Base-by-base conservation (phyloP, 2,329 filamentous ascomycete genomes). In the Aspergillus ochraceus region DNA sequence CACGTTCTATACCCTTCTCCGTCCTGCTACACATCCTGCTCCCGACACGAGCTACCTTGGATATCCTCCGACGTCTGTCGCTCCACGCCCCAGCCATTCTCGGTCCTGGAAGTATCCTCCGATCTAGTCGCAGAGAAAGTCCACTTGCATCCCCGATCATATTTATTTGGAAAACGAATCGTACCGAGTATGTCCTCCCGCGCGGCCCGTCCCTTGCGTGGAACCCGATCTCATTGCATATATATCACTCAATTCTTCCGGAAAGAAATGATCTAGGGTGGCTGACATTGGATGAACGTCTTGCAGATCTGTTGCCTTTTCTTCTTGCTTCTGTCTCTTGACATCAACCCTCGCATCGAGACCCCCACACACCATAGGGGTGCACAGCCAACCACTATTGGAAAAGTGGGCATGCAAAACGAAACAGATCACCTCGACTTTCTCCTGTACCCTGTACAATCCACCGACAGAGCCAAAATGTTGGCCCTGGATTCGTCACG, bases 401-500 rank as follows among this genome's bases (percentile, higher is more conserved):
- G 57, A 51, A 42, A 52, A 50, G 55, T 54, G 60, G 57, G 58
- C 58, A 68, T 68, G 68, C 64, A 67, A 60, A 63, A 32, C 52
- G 65, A 64, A 49, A 49, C 24, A 17, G 55, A 57, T n/a, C 58
- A 57, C 29, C 26, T 60, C 52, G 66, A 70, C 39, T 70, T 69
- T 51, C 60, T 67, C 52, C 62, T 68, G 14, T 69, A 62, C 39
- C 62, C 62, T 49, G 45, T 58, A 12, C 59, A 60, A 57, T 54
- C 53, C 45, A 52, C 52, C 39, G 32, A 58, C 59, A 51, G 61
- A 36, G 45, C 50, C 64, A 60, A 58, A 49, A 76, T 75, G 72
- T 60, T 76, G 55, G 71, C 72, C n/a, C 29, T 75, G 22, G 72
- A 76, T 58, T 60, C 69, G 30, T 65, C 70, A 59, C 64, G 71